These are phyloP conservation scores for Aspergillus proliferans DNA, from an alignment of 2,329 filamentous ascomycete species.

Conservation along the genomic window DNA sequence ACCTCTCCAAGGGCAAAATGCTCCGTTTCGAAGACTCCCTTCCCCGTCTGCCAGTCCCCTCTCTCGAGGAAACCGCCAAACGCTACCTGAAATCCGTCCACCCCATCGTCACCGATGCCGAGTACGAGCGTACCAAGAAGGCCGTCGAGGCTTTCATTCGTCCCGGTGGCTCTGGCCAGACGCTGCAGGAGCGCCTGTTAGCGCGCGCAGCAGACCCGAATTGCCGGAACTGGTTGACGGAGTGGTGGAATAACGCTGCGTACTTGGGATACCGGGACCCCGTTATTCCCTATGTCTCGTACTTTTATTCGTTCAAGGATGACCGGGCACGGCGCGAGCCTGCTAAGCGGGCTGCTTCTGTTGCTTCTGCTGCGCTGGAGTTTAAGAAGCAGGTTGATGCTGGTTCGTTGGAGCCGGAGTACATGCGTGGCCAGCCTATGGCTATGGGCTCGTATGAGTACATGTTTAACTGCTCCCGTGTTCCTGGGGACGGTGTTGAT, in stretches of 20 bases:
- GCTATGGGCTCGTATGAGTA: slow-evolving; percentile 98
- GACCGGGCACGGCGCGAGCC: slow-evolving; percentile 83
- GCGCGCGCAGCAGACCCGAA: slow-evolving; percentile 73
- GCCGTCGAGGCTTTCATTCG: slow-evolving; percentile 83
- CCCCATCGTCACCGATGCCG: slow-evolving; percentile 53
- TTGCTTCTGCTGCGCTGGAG: slow-evolving; percentile 76
- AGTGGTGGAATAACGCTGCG: slow-evolving; percentile 97
- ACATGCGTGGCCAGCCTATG: slow-evolving; percentile 96
- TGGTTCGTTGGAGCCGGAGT: slow-evolving; percentile 84
- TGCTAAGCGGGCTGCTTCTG: slow-evolving; percentile 84
- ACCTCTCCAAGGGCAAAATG: slow-evolving; percentile 57
- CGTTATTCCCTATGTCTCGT: slow-evolving; percentile 95
- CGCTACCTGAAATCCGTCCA: slow-evolving; percentile 63
- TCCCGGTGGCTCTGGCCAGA: slow-evolving; percentile 74
- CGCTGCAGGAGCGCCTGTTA: slow-evolving; percentile 80
- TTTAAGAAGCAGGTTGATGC: slow-evolving; percentile 90
- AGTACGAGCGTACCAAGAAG: slow-evolving; percentile 61
- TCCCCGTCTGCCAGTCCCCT: slow-evolving; percentile 56
- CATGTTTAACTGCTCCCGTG: slow-evolving; percentile 95
- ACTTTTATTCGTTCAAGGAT: slow-evolving; percentile 98
- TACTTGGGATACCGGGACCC: slow-evolving; percentile 93
- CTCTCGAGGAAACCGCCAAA: slow-evolving; percentile 58
- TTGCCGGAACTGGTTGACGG: slow-evolving; percentile 86
- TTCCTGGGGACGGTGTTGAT: slow-evolving; percentile 76
- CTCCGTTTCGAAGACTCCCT: slow-evolving; percentile 62